Evolutionary conservation across 345 rosid species (phyloP), one percentile per base, ranked within the genome.

Genomic region (Gossypium herbaceum): DNA sequence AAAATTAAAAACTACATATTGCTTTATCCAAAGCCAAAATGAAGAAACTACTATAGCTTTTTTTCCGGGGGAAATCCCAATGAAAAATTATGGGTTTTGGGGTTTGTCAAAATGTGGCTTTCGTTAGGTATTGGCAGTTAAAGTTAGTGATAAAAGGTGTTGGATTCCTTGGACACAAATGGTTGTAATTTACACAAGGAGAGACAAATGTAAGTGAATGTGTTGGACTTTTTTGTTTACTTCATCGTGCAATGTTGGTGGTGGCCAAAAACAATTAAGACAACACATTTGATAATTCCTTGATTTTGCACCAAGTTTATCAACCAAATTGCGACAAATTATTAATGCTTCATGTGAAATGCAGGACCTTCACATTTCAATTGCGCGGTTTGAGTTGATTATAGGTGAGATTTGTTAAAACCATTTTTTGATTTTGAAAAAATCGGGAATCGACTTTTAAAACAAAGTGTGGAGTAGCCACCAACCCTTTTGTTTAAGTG

Each of bases 231-330:
- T 12, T 67, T 45, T 67, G 19, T 41, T 68, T 61, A 45, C 25
- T 75, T 60, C 22, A 19, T 79, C 62, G 79, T 50, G 52, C 55
- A 60, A 45, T 57, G 58, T 59, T 78, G 73, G 78, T 78, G 80
- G 80, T 78, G 80, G 80, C 74, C 65, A 68, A 15, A 56, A 16
- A 52, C 57, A n/a, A 73, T 68, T 41, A 68, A 54, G 48, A 76
- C 80, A 73, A 2, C 73, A 79, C 6, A 34, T 34, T 34, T 75
- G 45, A 69, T 70, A 24, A 65, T 34, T 51, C 71, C 63, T 22
- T 64, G 78, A 74, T 59, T 64, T 76, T 54, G 34, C 72, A 45
- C 29, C 41, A 72, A 34, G 67, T 59, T 5, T 41, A 2, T 25
- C 44, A 25, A 63, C 65, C 57, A 17, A 66, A 74, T 48, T 43